These are phyloP conservation scores for Parietichytrium sp. DNA, from an alignment of 108 stramenopile species.

Conservation along the genomic window DNA sequence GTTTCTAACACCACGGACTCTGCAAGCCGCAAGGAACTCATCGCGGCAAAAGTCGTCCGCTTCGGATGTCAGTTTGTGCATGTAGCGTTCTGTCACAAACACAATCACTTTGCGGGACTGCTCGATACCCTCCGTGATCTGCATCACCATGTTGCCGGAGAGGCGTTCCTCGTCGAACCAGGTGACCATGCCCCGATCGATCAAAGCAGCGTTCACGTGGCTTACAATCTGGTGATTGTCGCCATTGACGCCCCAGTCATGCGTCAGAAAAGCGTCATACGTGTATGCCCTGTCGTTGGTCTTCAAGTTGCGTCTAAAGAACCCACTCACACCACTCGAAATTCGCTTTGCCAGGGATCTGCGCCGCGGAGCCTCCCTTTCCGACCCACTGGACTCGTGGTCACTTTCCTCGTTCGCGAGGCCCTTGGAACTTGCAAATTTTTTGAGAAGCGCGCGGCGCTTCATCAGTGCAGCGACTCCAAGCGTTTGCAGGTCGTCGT, in stretches of 20 bases:
- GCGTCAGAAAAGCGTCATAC: neutral
- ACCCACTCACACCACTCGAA: no score
- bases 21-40: neutral
- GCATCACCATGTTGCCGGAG: neutral
- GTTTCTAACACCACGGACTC: neutral
- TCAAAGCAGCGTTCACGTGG: neutral
- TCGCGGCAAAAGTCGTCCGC: neutral
- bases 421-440: no score
- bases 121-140: neutral
- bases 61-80: neutral
- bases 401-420: no score
- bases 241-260: neutral
- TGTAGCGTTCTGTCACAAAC: neutral
- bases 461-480: slow-evolving; percentile 23
- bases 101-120: neutral
- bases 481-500: neutral
- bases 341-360: no score
- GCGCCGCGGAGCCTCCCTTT: no score
- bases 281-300: no score
- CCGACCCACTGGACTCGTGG: no score
- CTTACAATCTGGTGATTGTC: neutral
- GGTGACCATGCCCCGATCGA: neutral
- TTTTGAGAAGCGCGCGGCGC: slow-evolving; percentile 3
- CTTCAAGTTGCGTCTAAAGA: no score
- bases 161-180: neutral